Evolutionary conservation across 768 basidiomycete genomes (phyloP), one percentile per base, ranked within the genome.

Genomic region (Melanogaster broomeanus): DNA sequence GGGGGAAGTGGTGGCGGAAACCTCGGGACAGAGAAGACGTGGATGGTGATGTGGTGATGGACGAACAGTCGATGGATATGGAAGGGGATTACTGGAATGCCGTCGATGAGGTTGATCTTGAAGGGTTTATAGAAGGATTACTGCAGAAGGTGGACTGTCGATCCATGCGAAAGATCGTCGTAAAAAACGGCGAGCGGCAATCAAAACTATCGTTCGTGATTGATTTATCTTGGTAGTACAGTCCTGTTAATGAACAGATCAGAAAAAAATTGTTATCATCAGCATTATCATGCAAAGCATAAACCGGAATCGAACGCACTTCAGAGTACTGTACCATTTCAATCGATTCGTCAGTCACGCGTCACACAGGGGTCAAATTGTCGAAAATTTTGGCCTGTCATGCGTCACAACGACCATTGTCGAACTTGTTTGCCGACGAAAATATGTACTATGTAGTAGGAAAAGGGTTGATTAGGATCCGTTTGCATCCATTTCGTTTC

Each of bases 231-330:
- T 13, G 11, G 6, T 10, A 2, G 6, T 35, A 13, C 34, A 35
- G n/a, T 35, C 10, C 15, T 35, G 34, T 13, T 35, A 35, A 13
- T 6, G n/a, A 35, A 16, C 34, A 35, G 34, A 35, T 13, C 34
- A 35, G 34, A 35, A 35, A 35, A 35, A 35, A 18, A 35, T 18
- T 13, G 34, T 35, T 13, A 35, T 35, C 15, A 13, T 35, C 34
- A 35, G 34, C 15, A 35, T 35, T 35, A 10, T 35, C 6, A 35
- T 35, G 34, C 34, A 35, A 13, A 60, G 22, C 65, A 73, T 74
- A 72, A 78, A 18, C 63, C 30, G 51, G 51, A 56, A 49, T 54
- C 51, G 11, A 57, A 57, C 41, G 42, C 49, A 42, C 48, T 62
- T 15, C 52, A 50, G 35, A n/a, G n/a, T n/a, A n/a, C n/a, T n/a